Base-by-base conservation (phyloP, 768 basidiomycete species). In the Mycena floridula region DNA sequence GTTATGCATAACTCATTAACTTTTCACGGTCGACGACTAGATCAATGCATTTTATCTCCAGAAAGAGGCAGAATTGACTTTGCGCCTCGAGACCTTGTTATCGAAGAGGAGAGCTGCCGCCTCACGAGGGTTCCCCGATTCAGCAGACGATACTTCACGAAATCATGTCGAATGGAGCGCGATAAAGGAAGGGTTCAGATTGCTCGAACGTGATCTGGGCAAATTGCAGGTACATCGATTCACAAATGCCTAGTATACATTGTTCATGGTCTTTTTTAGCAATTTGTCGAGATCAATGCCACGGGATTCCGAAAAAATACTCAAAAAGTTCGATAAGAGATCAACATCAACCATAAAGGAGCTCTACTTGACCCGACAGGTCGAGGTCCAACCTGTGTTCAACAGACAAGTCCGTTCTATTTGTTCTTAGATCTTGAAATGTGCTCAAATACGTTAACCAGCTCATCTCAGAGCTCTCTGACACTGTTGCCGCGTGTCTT, bases 311-410 rank as follows among this genome's bases (percentile, higher is more conserved):
- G 94, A 37, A 98, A 98, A n/a, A 63, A 97, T 98, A 39, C 65
- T 97, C 49, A 98, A 99, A 60, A 99, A 99, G 61, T 99, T 91
- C 76, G 96, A 98, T 66, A 99, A 98, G 65, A 79, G 91, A 38
- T 92, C 92, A 27, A 96, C 84, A 35, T 92, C 89, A 2, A 82
- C 85, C 18, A 98, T 89, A n/a, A 97, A 93, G 59, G 96, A 99
- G 58, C 74, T 98, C 4, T 98, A 98, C 64, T 79, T 99, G 16
- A 80, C 89, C 37, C 81, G 96, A 24, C 96, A 98, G 60, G 94
- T 99, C 2, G 96, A 99, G 53, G 89, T 98, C n/a, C 96, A 98
- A 55, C 96, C 94, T 1, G 92, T 94, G 35, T 97, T 97, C 67
- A 94, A 97, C 59, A 73, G 94, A 65, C 91, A 94, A 71, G 89